phyloP scores from a whole-genome alignment of 768 basidiomycete species.

The Lactarius psammicola region DNA sequence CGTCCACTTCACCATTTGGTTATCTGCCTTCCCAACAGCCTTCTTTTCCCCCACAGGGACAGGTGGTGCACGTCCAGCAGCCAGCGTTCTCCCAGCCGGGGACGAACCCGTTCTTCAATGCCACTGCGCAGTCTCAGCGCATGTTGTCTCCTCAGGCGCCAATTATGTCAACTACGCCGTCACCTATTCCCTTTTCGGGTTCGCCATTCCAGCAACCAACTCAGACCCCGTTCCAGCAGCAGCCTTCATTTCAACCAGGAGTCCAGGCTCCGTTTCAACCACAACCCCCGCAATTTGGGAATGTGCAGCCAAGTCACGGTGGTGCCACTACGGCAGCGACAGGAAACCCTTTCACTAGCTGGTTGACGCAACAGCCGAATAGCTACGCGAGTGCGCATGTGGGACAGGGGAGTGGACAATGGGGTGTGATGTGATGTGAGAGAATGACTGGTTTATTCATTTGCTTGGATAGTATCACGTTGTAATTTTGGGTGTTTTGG shows the following conservation, averaged over 20 bases:
- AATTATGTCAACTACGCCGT: slow-evolving; percentile 21
- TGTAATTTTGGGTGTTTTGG: neutral
- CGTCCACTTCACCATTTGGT: slow-evolving; percentile 16
- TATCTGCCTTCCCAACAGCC: slow-evolving; percentile 35
- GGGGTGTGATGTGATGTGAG: slow-evolving; percentile 20
- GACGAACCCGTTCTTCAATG: slow-evolving; percentile 28
- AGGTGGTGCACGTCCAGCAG: slow-evolving; percentile 28
- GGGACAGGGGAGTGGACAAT: slow-evolving; percentile 23
- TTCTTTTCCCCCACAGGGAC: slow-evolving; percentile 31
- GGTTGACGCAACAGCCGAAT: slow-evolving; percentile 30
- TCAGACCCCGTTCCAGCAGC: slow-evolving; percentile 25
- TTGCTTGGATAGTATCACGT: neutral
- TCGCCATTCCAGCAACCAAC: slow-evolving; percentile 29
- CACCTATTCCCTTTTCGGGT: slow-evolving; percentile 23
- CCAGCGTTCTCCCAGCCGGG: slow-evolving; percentile 13
- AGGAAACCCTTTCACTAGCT: slow-evolving; percentile 33
- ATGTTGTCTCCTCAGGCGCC: slow-evolving; percentile 34
- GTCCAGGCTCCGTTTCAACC: slow-evolving; percentile 6
- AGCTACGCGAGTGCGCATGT: slow-evolving; percentile 16
- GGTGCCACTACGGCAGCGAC: neutral
- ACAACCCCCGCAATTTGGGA: slow-evolving; percentile 20
- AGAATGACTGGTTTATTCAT: neutral
- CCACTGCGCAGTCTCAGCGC: slow-evolving; percentile 35
- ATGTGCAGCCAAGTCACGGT: slow-evolving; percentile 20
- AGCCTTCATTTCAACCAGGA: slow-evolving; percentile 20